phyloP scores from a whole-genome alignment of 805 yeast genomes.

The Saccharomyces cerevisiae region DNA sequence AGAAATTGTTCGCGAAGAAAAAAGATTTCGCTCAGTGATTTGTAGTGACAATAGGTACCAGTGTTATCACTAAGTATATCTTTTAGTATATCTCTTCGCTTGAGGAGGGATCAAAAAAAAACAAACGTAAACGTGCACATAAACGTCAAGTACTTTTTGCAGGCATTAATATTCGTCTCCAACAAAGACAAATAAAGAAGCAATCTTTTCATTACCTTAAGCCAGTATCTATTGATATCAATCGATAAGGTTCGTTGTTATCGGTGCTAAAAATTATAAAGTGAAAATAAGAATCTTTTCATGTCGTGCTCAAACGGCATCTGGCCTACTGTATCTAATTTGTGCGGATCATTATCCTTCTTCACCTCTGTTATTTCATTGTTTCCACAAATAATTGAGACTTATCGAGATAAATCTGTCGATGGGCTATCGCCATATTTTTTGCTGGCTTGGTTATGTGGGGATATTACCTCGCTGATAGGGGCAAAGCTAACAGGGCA shows the following conservation, averaged over 20 bases:
- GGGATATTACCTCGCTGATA: conserved; percentile 42
- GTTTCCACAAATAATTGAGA: conserved; percentile 50
- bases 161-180: background rate
- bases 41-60: background rate
- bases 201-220: background rate
- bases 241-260: background rate
- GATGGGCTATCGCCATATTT: conserved; percentile 51
- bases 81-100: background rate
- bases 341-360: conserved; percentile 39
- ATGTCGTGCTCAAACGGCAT: conserved; percentile 8
- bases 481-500: conserved; percentile 78
- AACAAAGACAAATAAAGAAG: background rate
- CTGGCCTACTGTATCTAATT: conserved; percentile 27
- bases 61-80: background rate
- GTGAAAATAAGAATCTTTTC: background rate
- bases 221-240: background rate
- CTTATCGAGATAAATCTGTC: conserved; percentile 48
- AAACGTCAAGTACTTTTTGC: background rate
- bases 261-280: background rate
- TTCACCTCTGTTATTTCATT: conserved; percentile 41
- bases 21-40: background rate
- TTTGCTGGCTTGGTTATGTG: conserved; percentile 38
- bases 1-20: background rate
- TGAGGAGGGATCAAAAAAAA: background rate
- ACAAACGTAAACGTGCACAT: background rate